Conservation (phyloP, 2,329 filamentous ascomycete species). For the Paecilomyces formosus region DNA sequence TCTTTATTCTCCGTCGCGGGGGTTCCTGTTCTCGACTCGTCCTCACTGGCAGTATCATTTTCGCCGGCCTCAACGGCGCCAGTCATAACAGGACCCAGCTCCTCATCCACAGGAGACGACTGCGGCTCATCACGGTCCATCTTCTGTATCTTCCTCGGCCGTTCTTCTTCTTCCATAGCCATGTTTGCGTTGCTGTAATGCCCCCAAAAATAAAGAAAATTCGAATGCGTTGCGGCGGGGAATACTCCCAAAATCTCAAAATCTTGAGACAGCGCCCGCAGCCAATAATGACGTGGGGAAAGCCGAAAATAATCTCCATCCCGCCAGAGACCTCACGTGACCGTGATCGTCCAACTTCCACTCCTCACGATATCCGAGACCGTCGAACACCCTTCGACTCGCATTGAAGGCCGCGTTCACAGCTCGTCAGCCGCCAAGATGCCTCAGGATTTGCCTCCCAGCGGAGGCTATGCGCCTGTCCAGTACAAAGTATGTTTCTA, state of each 20-base stretch:
- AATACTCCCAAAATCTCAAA: too few relatives aligned
- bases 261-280: too few relatives aligned
- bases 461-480: constrained; percentile 88
- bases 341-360: not conserved
- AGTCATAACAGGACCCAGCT: constrained; percentile 22
- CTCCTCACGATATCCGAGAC: constrained; percentile 3
- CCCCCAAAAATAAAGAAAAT: not conserved
- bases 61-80: constrained; percentile 14
- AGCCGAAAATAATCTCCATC: not conserved
- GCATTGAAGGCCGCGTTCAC: constrained; percentile 11
- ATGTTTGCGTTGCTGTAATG: not conserved
- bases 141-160: constrained; percentile 50
- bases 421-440: constrained; percentile 47
- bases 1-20: not conserved
- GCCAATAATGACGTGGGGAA: constrained; percentile 1
- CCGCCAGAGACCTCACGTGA: not conserved
- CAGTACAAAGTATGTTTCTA: constrained; percentile 76
- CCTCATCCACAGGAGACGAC: constrained; percentile 7
- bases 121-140: constrained; percentile 29
- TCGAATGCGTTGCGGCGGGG: not conserved
- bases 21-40: not conserved
- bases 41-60: constrained; percentile 1
- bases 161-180: constrained; percentile 49
- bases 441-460: constrained; percentile 96
- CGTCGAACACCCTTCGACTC: constrained; percentile 11